These are phyloP conservation scores for Aspergillus tamarii DNA, from an alignment of 2,329 filamentous ascomycete genomes.

Conservation along the genomic window DNA sequence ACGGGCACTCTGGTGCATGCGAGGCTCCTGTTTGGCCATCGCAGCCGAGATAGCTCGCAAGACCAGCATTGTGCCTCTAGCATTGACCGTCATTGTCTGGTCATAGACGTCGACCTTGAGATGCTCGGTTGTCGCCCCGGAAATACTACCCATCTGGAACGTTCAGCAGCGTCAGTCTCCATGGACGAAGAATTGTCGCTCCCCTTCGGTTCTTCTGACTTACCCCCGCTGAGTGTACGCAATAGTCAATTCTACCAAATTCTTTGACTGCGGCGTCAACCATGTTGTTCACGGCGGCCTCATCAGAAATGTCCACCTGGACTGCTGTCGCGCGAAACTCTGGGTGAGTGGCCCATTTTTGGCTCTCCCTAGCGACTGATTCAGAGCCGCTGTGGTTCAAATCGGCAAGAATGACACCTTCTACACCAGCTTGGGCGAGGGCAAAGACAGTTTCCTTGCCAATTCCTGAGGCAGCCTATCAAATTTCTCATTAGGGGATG, in stretches of 20 bases:
- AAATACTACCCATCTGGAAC: slow-evolving; percentile 11
- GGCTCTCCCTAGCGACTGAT: not conserved
- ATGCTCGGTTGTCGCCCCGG: slow-evolving; percentile 47
- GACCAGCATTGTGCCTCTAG: slow-evolving; percentile 8
- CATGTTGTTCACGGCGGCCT: not conserved
- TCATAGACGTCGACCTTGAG: slow-evolving; percentile 61
- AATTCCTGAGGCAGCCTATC: slow-evolving; percentile 9
- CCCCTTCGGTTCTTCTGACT: not conserved
- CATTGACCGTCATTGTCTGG: slow-evolving; percentile 34
- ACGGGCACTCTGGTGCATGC: not conserved
- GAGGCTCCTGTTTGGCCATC: slow-evolving; percentile 9
- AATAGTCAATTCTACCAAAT: slow-evolving; percentile 56
- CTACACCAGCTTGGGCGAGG: slow-evolving; percentile 8
- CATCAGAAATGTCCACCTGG: not conserved
- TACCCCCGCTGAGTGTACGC: slow-evolving; percentile 59
- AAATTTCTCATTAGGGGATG: not conserved
- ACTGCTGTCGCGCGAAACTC: not conserved
- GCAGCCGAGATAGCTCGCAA: slow-evolving; percentile 2
- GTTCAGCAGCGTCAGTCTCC: not conserved
- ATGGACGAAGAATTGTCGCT: too few species aligned
- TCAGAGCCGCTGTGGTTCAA: not conserved
- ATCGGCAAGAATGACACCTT: slow-evolving; percentile 4
- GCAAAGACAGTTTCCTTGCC: slow-evolving; percentile 3
- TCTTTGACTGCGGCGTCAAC: slow-evolving; percentile 14
- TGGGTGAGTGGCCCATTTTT: not conserved